Evolutionary conservation across 768 basidiomycete genomes (phyloP).

Genomic region (Leccinum rimulosum): DNA sequence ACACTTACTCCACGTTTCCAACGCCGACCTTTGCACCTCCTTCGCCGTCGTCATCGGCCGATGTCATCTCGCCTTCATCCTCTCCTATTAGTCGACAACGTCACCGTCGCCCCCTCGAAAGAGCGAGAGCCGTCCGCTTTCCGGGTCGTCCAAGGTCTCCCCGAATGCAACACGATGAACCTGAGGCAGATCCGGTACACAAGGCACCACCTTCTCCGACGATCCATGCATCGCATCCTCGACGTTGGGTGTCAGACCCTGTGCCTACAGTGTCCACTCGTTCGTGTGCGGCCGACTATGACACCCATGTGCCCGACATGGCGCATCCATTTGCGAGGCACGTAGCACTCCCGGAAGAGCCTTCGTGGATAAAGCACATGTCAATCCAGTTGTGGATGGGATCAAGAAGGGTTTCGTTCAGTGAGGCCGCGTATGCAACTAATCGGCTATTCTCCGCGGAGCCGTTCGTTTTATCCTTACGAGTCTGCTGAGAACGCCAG

Average conservation of each 20-base stretch:
- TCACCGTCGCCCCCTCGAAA: slow-evolving; percentile 32
- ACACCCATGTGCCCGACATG: slow-evolving; percentile 3
- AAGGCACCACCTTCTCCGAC: slow-evolving; percentile 4
- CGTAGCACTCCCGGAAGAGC: slow-evolving; percentile 34
- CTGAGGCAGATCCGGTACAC: slow-evolving; percentile 8
- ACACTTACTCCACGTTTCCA: slow-evolving; percentile 27
- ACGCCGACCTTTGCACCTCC: slow-evolving; percentile 29
- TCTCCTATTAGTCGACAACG: slow-evolving; percentile 21
- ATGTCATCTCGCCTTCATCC: slow-evolving; percentile 20
- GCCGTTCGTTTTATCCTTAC: slow-evolving; percentile 27
- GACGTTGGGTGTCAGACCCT: slow-evolving; percentile 16
- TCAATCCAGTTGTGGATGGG: slow-evolving; percentile 70
- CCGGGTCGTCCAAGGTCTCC: slow-evolving; percentile 27
- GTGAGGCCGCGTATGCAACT: slow-evolving; percentile 59
- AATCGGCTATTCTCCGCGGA: slow-evolving; percentile 45
- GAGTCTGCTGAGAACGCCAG: slow-evolving; percentile 24
- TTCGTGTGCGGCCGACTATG: neutral
- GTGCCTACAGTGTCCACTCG: slow-evolving; percentile 4
- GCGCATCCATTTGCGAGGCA: slow-evolving; percentile 13
- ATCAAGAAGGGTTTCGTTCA: slow-evolving; percentile 80
- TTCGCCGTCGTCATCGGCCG: slow-evolving; percentile 29
- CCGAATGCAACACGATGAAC: slow-evolving; percentile 16
- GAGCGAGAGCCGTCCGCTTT: slow-evolving; percentile 32
- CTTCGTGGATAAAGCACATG: slow-evolving; percentile 53
- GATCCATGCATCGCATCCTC: slow-evolving; percentile 2